phyloP scores from a whole-genome alignment of 1,139 yeast genomes.

The Scheffersomyces insectosa region DNA sequence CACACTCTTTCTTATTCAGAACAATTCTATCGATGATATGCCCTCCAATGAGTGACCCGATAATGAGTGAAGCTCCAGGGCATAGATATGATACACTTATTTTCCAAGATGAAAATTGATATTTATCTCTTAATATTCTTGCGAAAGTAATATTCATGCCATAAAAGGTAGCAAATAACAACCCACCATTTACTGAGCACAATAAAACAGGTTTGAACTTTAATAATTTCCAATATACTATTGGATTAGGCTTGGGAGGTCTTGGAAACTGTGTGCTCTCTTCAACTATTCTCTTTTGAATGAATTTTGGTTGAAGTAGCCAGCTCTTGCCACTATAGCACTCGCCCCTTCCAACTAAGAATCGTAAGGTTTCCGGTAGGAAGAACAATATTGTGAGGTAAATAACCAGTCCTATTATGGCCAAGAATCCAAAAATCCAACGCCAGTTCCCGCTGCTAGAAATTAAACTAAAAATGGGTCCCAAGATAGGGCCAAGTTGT shows the following conservation, averaged over 20 bases:
- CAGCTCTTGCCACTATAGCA: constrained; percentile 15
- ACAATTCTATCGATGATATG: constrained; percentile 45
- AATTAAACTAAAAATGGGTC: constrained; percentile 49
- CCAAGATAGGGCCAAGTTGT: constrained; percentile 57
- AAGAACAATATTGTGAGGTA: constrained; percentile 40
- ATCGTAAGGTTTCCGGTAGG: constrained; percentile 57
- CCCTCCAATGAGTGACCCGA: constrained; percentile 56
- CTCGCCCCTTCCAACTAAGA: constrained; percentile 56
- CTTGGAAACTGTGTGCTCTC: constrained; percentile 33
- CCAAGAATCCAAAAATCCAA: constrained; percentile 57
- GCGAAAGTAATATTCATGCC: constrained; percentile 55
- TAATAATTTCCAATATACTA: constrained; percentile 36
- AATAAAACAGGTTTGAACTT: constrained; percentile 46
- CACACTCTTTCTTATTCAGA: constrained; percentile 25
- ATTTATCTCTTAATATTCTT: constrained; percentile 35
- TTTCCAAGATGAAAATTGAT: constrained; percentile 35
- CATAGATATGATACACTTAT: constrained; percentile 53
- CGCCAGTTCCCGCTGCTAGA: constrained; percentile 46
- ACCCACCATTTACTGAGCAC: constrained; percentile 51
- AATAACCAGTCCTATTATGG: constrained; percentile 43
- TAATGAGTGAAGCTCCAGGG: constrained; percentile 52
- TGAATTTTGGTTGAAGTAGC: constrained; percentile 28
- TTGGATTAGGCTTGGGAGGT: constrained; percentile 51
- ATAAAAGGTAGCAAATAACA: constrained; percentile 57
- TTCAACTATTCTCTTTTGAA: constrained; percentile 27